Evolutionary conservation across 2,329 filamentous ascomycete genomes (phyloP).

Genomic region (Talaromyces sp.): DNA sequence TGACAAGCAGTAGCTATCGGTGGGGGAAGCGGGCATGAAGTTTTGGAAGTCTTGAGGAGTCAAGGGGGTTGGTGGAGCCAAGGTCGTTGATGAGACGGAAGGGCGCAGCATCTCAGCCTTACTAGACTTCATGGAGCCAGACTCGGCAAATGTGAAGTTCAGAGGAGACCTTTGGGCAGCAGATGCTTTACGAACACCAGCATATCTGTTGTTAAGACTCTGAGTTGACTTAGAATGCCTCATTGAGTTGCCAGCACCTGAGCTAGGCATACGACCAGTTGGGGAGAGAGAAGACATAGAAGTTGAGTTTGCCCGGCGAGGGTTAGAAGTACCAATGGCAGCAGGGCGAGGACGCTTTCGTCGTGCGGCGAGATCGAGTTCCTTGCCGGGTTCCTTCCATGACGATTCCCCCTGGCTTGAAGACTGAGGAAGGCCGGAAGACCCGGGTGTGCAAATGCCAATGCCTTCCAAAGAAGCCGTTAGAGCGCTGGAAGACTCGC

Average conservation of each 20-base stretch:
- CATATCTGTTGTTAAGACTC: slow-evolving; percentile 48
- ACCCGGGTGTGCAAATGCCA: slow-evolving; percentile 35
- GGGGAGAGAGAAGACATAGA: slow-evolving; percentile 48
- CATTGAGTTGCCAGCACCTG: slow-evolving; percentile 41
- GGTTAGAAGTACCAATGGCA: slow-evolving; percentile 47
- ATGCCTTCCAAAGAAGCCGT: slow-evolving; percentile 38
- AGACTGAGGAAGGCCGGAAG: slow-evolving; percentile 30
- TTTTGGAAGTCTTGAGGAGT: slow-evolving; percentile 47
- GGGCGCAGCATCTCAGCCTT: slow-evolving; percentile 41
- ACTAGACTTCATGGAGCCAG: slow-evolving; percentile 37
- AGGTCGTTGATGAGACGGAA: slow-evolving; percentile 36
- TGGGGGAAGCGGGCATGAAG: slow-evolving; percentile 44
- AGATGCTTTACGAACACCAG: slow-evolving; percentile 50
- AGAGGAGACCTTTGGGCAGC: slow-evolving; percentile 52
- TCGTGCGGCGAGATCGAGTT: slow-evolving; percentile 50
- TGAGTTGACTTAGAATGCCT: slow-evolving; percentile 51
- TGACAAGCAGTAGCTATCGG: slow-evolving; percentile 42
- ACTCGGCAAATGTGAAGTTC: slow-evolving; percentile 50
- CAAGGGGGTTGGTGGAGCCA: slow-evolving; percentile 48
- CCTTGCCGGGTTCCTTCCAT: slow-evolving; percentile 43
- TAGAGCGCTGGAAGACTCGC: slow-evolving; percentile 40
- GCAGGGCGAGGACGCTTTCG: slow-evolving; percentile 51
- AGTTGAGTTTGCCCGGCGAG: slow-evolving; percentile 42
- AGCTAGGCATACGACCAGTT: slow-evolving; percentile 38
- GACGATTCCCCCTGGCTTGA: slow-evolving; percentile 28